Evolutionary conservation across 2,329 filamentous ascomycete species (phyloP), one percentile per base, ranked within the genome.

Genomic region (Alternaria sp.): DNA sequence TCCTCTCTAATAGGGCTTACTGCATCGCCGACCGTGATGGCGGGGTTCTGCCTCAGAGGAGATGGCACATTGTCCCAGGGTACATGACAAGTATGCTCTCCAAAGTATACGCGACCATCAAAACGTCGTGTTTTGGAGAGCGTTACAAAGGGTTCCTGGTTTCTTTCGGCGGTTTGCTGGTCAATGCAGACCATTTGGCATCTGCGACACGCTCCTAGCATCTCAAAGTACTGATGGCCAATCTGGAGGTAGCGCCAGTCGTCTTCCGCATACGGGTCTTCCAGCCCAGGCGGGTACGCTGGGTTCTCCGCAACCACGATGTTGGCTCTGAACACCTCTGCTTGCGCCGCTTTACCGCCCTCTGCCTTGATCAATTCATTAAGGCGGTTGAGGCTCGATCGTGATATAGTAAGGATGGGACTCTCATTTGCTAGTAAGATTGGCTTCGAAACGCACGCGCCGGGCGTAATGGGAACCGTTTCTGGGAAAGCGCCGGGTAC

Each of bases 121-220:
- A 93, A 89, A 60, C 92, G 88, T 70, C 96, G 87, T 11, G 93
- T 97, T 83, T 96, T 97, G 2, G 92, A 90, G 62, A 99, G 82
- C 1, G 94, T 97, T 4, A 92, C 87, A 75, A 96, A 97, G 0
- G 96, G 96, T 78, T 98, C 96, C 66, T 93, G 89, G 67, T 89
- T 88, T 77, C 89, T 92, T 66, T 89, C 85, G 0, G 89, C 94
- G 12, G 91, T 97, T 50, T 89, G 84, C 78, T 97, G 96, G 74
- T 99, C 90, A 49, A 98, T 88, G 76, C 95, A 97, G 10, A 99
- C 91, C 94, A 99, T 98, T 78, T 97, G 94, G 72, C 96, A 99
- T 63, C 96, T 85, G 64, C 93, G 88, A 74, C 96, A 99, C 4
- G 92, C 88, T 0, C 94, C 95, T 5, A 98, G 82, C 73, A 96